Evolutionary conservation across 2,329 filamentous ascomycete species (phyloP), one percentile per base, ranked within the genome.

Genomic region (Sarocladium oryzae): DNA sequence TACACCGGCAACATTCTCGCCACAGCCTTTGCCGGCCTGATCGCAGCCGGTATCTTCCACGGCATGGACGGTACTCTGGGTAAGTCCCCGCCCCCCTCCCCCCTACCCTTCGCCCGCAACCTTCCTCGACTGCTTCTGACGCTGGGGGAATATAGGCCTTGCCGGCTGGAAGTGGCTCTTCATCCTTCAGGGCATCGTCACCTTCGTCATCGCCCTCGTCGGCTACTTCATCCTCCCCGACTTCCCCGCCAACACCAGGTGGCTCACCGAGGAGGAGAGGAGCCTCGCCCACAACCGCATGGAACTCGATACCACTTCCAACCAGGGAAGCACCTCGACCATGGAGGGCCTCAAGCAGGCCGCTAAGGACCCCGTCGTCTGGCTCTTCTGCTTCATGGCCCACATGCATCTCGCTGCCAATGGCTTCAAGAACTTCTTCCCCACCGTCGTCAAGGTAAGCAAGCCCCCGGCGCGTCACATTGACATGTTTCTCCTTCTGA

Each of bases 81-180:
- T 43, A 20, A 43, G 23, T 21, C 15, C 7, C 7, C 8, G 21
- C 40, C 10, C 21, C 21, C 16, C 40, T 8, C 16, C 11, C 21
- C 40, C 21, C 15, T 26, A 10, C 23, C 21, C 10, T 4, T 21
- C 10, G 40, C 26, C n/a, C 37, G 15, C n/a, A 8, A 20, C 7
- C 37, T 6, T 7, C 36, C 36, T 40, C 18, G 18, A n/a, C n/a
- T n/a, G n/a, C n/a, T 30, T 7, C 18, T 40, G 16, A 40, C 18
- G 8, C 4, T 21, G 11, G n/a, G 6, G 7, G 3, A 65, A 68
- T 2, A 66, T 64, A 7, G 83, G 82, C 1, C 65, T 84, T 2
- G 66, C 72, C 3, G 82, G 82, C 2, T 87, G 82, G 82, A 69
- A 79, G 15, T 84, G 81, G 60, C 70, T 86, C 0, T 86, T 86